Conservation (phyloP, 2,329 filamentous ascomycete genomes). For the Tricladium varicosporioides region DNA sequence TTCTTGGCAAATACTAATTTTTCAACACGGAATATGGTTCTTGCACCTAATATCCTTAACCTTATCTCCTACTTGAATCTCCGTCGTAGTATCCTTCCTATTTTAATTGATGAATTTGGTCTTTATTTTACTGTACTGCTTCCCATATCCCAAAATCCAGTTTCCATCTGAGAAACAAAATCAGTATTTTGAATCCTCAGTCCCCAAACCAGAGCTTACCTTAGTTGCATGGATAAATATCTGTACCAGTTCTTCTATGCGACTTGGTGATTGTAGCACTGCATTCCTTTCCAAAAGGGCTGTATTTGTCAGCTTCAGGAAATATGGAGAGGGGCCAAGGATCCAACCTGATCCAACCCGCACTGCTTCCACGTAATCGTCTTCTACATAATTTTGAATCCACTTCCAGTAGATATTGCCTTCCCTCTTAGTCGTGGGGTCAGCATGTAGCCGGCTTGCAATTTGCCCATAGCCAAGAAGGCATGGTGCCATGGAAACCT, state of each 20-base stretch:
- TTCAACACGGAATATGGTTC: no score
- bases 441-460: constrained; percentile 66
- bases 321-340: no score
- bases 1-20: no score
- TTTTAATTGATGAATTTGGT: neutral
- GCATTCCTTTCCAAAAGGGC: constrained; percentile 75
- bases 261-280: constrained; percentile 65
- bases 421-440: constrained; percentile 58
- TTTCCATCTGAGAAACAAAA: constrained; percentile 57
- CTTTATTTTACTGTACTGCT: neutral
- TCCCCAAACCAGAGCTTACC: constrained; percentile 46
- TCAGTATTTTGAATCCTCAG: neutral
- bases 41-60: no score
- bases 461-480: constrained; percentile 85
- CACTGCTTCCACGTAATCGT: constrained; percentile 75
- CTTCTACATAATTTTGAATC: constrained; percentile 84
- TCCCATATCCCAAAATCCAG: constrained; percentile 73
- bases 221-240: constrained; percentile 88
- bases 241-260: constrained; percentile 77
- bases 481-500: constrained; percentile 82
- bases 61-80: no score
- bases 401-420: constrained; percentile 82
- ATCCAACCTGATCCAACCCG: constrained; percentile 63
- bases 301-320: constrained; percentile 31
- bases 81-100: neutral